phyloP scores from a whole-genome alignment of 176 grass and related monocot genomes.

The Aegilops tauschii region DNA sequence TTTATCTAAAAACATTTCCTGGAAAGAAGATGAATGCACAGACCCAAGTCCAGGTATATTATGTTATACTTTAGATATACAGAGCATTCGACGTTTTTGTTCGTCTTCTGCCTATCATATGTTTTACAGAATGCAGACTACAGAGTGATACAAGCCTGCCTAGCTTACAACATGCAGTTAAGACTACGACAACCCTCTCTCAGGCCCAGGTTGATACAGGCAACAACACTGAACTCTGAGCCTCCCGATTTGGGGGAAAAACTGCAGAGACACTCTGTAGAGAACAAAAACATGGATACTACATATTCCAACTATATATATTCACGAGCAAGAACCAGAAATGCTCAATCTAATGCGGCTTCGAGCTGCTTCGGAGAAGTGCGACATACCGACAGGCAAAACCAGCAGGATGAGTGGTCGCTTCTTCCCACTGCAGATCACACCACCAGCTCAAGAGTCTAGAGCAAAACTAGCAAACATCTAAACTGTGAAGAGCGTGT shows the following conservation, averaged over 20 bases:
- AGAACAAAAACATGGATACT: constrained; percentile 1
- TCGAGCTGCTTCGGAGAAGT: constrained; percentile 21
- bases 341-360: constrained; percentile 21
- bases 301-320: constrained; percentile 28
- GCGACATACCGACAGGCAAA: constrained; percentile 1
- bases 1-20: background rate
- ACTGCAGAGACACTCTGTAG: constrained; percentile 11
- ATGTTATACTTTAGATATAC: background rate
- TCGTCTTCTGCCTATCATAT: constrained; percentile 23
- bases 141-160: constrained; percentile 28
- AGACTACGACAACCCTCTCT: constrained; percentile 18
- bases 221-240: constrained; percentile 12
- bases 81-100: constrained; percentile 12
- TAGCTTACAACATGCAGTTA: constrained; percentile 33
- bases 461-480: constrained; percentile 47
- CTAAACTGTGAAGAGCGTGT: background rate
- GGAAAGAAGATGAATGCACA: background rate
- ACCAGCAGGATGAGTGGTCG: constrained; percentile 15
- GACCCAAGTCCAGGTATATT: background rate
- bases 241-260: constrained; percentile 26
- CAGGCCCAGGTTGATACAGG: constrained; percentile 19
- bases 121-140: constrained; percentile 4
- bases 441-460: constrained; percentile 27
- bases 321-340: constrained; percentile 26
- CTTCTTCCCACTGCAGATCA: constrained; percentile 19